These are phyloP conservation scores for Corylus heterophylla DNA, from an alignment of 306 rosid species.

Conservation along the genomic window DNA sequence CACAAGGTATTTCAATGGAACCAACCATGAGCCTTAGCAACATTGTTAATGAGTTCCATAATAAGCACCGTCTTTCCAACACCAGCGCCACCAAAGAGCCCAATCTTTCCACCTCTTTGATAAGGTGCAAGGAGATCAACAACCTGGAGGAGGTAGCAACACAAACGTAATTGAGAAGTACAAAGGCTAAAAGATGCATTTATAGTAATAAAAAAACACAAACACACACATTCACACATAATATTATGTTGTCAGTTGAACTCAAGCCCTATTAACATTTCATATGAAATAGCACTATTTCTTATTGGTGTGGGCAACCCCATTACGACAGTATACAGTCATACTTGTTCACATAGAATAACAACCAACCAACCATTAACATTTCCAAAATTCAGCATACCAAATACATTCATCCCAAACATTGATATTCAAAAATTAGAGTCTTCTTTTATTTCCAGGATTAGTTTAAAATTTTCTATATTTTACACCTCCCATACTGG, in stretches of 20 bases:
- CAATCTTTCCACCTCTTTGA: slow-evolving; percentile 99
- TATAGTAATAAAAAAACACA: background rate
- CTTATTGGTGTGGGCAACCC: background rate
- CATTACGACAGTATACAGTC: background rate
- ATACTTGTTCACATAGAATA: background rate
- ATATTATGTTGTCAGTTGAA: background rate
- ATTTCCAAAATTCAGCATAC: background rate
- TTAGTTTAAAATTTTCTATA: background rate
- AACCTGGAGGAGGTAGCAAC: slow-evolving; percentile 46
- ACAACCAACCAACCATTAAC: background rate
- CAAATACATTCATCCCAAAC: background rate
- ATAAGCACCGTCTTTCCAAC: slow-evolving; percentile 98
- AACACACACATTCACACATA: background rate
- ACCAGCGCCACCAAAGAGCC: slow-evolving; percentile 98
- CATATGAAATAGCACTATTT: no score
- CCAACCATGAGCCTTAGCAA: slow-evolving; percentile 94
- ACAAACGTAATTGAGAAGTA: background rate
- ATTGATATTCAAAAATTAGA: background rate
- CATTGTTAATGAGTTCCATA: slow-evolving; percentile 97
- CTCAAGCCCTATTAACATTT: background rate
- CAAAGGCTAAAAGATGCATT: background rate
- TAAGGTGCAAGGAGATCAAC: slow-evolving; percentile 97
- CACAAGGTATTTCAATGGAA: background rate
- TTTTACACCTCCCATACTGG: background rate
- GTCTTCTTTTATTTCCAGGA: no score